Conservation (phyloP, 169 alveolate species). For the Plasmodium fragile region DNA sequence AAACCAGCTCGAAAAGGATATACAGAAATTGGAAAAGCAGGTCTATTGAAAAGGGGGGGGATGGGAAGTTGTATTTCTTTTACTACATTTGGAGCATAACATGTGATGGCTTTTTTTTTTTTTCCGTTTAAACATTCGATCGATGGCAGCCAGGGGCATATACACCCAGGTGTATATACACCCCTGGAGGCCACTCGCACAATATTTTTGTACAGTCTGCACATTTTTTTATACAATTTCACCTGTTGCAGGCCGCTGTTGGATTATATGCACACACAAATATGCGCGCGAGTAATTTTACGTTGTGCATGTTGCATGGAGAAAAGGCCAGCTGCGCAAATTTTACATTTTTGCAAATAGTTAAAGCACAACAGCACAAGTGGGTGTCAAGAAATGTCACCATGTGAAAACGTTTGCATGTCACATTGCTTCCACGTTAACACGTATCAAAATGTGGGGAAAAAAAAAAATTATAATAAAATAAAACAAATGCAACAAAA, state of each 20-base stretch:
- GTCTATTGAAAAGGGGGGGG: background rate
- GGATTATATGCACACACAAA: background rate
- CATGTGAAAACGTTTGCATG: background rate
- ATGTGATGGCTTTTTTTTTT: constrained; percentile 7
- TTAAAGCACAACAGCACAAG: background rate
- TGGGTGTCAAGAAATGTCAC: background rate
- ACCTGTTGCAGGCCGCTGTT: background rate
- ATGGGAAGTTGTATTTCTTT: background rate
- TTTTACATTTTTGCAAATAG: background rate
- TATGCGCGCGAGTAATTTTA: background rate
- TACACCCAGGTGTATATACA: background rate
- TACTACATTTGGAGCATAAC: background rate
- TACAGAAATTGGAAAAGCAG: constrained; percentile 54
- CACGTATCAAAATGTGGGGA: background rate
- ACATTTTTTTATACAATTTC: background rate
- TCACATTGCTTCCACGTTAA: background rate
- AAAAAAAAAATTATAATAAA: constrained; percentile 1
- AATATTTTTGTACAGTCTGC: background rate
- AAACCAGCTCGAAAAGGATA: constrained; percentile 71
- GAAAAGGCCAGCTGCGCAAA: background rate
- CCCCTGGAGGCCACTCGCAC: background rate
- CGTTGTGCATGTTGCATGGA: background rate
- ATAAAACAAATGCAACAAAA: background rate
- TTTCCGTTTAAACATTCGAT: background rate
- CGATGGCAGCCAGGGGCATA: background rate